Evolutionary conservation across 495 filamentous ascomycete genomes (phyloP).

Genomic region (Hypomontagnella submonticulosa): DNA sequence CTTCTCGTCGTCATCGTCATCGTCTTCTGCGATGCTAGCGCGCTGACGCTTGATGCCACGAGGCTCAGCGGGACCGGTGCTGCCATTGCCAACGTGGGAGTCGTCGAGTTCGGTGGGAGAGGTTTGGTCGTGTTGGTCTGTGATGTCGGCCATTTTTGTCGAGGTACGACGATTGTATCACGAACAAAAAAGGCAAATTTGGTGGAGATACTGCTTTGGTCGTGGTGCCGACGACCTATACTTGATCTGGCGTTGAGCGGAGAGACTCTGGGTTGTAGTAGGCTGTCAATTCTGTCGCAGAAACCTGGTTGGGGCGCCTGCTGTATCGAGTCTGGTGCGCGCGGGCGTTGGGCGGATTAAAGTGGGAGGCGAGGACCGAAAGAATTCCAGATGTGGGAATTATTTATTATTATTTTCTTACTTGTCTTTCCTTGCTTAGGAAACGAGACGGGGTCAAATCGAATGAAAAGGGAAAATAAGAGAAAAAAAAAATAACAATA

Average conservation of each 20-base stretch:
- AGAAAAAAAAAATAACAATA: slow-evolving; percentile 17
- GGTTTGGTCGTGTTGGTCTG: slow-evolving; percentile 68
- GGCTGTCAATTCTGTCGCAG: slow-evolving; percentile 60
- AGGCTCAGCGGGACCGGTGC: slow-evolving; percentile 65
- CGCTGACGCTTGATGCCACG: slow-evolving; percentile 92
- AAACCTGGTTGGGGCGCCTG: slow-evolving; percentile 64
- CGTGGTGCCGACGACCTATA: slow-evolving; percentile 68
- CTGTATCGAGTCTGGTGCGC: slow-evolving; percentile 64
- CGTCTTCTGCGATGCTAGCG: slow-evolving; percentile 85
- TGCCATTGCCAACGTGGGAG: slow-evolving; percentile 73
- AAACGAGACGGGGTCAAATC: slow-evolving; percentile 21
- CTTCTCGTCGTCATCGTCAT: slow-evolving; percentile 99
- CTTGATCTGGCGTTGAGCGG: slow-evolving; percentile 67
- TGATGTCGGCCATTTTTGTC: slow-evolving; percentile 69
- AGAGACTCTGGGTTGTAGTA: slow-evolving; percentile 56
- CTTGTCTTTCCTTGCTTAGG: slow-evolving; percentile 47
- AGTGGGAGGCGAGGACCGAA: slow-evolving; percentile 55
- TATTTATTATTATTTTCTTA: slow-evolving; percentile 36
- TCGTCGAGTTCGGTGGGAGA: slow-evolving; percentile 71
- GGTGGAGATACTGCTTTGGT: slow-evolving; percentile 68
- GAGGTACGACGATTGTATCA: slow-evolving; percentile 59
- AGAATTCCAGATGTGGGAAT: slow-evolving; percentile 41
- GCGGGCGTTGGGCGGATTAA: slow-evolving; percentile 52
- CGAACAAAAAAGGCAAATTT: slow-evolving; percentile 60
- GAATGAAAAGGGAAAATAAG: slow-evolving; percentile 35